phyloP scores from a whole-genome alignment of 2,329 filamentous ascomycete species.

The Aspergillus japonicus region DNA sequence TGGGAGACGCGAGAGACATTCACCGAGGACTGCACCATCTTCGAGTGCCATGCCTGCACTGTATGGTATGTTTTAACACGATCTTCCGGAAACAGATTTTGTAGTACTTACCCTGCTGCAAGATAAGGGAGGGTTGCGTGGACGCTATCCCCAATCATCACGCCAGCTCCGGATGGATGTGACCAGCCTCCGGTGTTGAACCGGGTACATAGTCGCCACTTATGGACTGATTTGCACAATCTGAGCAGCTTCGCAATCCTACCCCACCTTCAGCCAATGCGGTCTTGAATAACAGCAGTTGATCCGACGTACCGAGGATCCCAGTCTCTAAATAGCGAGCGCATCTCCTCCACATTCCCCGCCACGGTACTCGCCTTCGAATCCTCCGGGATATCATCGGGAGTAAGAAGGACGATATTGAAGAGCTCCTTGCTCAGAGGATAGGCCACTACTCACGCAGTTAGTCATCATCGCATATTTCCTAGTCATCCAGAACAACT shows the following conservation, averaged over 20 bases:
- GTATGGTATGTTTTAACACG: not conserved
- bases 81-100: too few species aligned
- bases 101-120: constrained; percentile 53
- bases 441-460: not conserved
- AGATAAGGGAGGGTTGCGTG: constrained; percentile 68
- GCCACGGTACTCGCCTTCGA: constrained; percentile 26
- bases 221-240: constrained; percentile 50
- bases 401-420: constrained; percentile 36
- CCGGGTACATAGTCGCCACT: constrained; percentile 64
- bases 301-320: constrained; percentile 30
- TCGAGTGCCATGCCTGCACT: constrained; percentile 65
- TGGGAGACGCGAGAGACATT: constrained; percentile 39
- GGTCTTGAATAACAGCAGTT: not conserved
- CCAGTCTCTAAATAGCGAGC: constrained; percentile 37
- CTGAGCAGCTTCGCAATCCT: constrained; percentile 19
- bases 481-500: not conserved
- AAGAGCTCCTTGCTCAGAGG: constrained; percentile 22
- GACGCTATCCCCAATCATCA: constrained; percentile 63
- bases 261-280: constrained; percentile 13
- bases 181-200: constrained; percentile 59
- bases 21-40: constrained; percentile 58
- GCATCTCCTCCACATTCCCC: constrained; percentile 38
- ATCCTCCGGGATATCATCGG: constrained; percentile 22
- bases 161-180: constrained; percentile 51
- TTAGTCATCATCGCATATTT: not conserved